Base-by-base conservation (phyloP, 768 basidiomycete genomes). In the Rhodotorula kratochvilovae region DNA sequence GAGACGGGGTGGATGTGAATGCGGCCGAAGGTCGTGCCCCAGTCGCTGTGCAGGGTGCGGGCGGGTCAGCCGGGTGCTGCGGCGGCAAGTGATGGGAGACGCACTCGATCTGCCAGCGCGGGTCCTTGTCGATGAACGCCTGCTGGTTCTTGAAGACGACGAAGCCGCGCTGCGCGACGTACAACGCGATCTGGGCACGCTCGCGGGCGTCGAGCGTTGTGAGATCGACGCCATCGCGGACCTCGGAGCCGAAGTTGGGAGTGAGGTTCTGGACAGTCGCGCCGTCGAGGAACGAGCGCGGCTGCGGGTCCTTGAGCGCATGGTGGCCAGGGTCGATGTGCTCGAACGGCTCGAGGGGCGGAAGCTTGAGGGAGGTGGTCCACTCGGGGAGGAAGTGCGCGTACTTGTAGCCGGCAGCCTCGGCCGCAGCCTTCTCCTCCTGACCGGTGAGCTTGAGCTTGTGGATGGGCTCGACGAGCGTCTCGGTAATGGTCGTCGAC, bases 1-100 rank as follows among this genome's bases (percentile, higher is more conserved):
- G 88, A 88, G 5, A 89, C 90, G 5, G 91, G 90, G 76, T 92
- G 91, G 73, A 90, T 85, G 79, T 92, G 91, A 29, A 91, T 81
- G 45, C 88, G 87, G 10, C 81, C 81, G 46, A 80, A 70, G 36
- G 25, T 35, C 10, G 50, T 23, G 33, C 51, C 53, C 51, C 60
- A 70, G 51, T 70, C 69, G 31, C 67, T 69, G 65, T 4, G 8
- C 1, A 39, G 39, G 39, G 10, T 48, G 2, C 11, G 15, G 23
- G 31, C 31, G 1, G 31, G 19, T 43, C 23, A 53, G 50, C 12
- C 4, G 83, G 82, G 66, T 88, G 89, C 87, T 88, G 90, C 73
- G 87, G 83, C 48, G 15, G 36, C 29, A 16, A 12, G 8, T 7
- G 21, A 15, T 39, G 21, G 21, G 21, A 19, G 45, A 46, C 66